Evolutionary conservation across 1,139 yeast species (phyloP), one percentile per base, ranked within the genome.

Genomic region (Sugiyamaella xylanicola): DNA sequence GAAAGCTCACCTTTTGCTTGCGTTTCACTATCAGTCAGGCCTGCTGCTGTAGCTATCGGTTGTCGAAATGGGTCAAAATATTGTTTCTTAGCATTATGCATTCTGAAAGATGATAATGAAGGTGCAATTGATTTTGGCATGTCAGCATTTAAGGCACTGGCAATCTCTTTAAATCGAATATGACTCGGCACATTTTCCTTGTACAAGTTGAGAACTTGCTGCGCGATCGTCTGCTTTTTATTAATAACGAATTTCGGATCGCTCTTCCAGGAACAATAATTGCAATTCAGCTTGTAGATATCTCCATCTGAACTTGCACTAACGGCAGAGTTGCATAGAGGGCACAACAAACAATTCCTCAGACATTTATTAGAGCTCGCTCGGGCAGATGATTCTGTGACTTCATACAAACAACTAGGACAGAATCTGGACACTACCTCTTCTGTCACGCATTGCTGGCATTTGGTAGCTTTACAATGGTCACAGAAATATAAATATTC

Each of bases 401-500:
- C 68, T 51, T 67, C 70, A 51, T 59, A 59, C 37, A 67, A 52
- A 49, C 71, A 68, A 22, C 59, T 55, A 8, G 71, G 71, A 48
- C 71, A 68, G 55, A 54, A 68, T 43, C 66, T 56, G 16, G 61
- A 56, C 16, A 65, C 63, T 4, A 67, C 55, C 32, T 67, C 71
- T 22, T 61, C 59, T 16, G 63, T 66, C 0, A 65, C 63, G 50
- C 71, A 68, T 36, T 61, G 53, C 8, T 60, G 60, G 53, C 71
- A 68, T 32, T 65, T 55, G 19, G 65, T 56, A 2, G 62, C 49
- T 16, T 59, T 58, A 42, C 71, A 68, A 13, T 51, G 47, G 41
- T 63, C 67, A 53, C 71, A 68, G 49, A 61, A 68, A 49, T 66
- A 67, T 22, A 68, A 56, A 51, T 59, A 60, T 48, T 64, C 67